Conservation (phyloP, 2,329 filamentous ascomycete genomes). For the Bipolaris bicolor region DNA sequence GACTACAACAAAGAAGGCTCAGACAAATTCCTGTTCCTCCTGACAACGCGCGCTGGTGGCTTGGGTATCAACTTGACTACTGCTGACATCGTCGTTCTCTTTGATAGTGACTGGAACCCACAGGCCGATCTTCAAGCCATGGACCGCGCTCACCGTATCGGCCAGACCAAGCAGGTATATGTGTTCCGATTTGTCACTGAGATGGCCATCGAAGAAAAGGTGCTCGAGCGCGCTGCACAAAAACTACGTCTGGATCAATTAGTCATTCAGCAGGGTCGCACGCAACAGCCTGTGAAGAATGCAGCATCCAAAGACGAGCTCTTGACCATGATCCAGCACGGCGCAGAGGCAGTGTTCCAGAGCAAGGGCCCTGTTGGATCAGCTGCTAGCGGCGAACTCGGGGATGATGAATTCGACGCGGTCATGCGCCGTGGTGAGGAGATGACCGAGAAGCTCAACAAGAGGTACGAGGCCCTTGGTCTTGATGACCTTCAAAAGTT, state of each 20-base stretch:
- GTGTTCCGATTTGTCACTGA: slow-evolving; percentile 98
- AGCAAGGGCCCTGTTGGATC: slow-evolving; percentile 69
- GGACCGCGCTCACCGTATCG: slow-evolving; percentile 98
- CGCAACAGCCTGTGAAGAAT: slow-evolving; percentile 87
- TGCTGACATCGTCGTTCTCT: slow-evolving; percentile 94
- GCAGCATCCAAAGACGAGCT: slow-evolving; percentile 96
- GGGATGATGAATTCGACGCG: slow-evolving; percentile 87
- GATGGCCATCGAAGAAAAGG: slow-evolving; percentile 98
- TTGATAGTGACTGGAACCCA: slow-evolving; percentile 98
- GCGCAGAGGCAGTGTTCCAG: slow-evolving; percentile 92
- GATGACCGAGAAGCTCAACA: slow-evolving; percentile 86
- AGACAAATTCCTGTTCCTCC: slow-evolving; percentile 86
- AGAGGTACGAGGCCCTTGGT: slow-evolving; percentile 94
- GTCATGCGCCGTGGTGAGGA: slow-evolving; percentile 87
- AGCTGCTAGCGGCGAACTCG: slow-evolving; percentile 67
- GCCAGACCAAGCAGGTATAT: slow-evolving; percentile 96
- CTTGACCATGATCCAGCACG: slow-evolving; percentile 97
- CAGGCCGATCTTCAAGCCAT: slow-evolving; percentile 98
- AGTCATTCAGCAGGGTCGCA: slow-evolving; percentile 95
- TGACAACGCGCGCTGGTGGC: slow-evolving; percentile 94
- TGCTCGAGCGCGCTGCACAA: slow-evolving; percentile 92
- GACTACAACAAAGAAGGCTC: slow-evolving; percentile 97
- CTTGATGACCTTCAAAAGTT: slow-evolving; percentile 98
- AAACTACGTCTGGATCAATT: slow-evolving; percentile 95
- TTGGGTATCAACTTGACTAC: slow-evolving; percentile 95